Percentiles rank a stretch among this genome's conserved stretches.
Evolutionary conservation across 2,329 filamentous ascomycete genomes (phyloP).

Genomic region (Teratosphaeria destructans): DNA sequence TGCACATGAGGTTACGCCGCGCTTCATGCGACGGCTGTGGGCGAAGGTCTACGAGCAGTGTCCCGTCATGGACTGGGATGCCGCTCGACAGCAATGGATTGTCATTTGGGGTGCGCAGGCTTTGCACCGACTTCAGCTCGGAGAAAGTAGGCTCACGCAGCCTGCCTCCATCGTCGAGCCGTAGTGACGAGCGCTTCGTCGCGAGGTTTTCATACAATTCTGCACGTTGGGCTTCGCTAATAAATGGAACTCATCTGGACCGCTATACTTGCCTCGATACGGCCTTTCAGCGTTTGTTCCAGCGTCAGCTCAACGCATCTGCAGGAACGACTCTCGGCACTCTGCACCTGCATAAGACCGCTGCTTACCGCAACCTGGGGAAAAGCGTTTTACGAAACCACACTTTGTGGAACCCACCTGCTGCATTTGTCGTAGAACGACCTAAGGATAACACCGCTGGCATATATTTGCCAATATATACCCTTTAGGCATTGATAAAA

Average conservation of each 20-base stretch:
- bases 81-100: conserved; percentile 19
- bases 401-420: background rate
- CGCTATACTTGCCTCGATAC: background rate
- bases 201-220: background rate
- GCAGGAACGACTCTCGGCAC: background rate
- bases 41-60: conserved; percentile 30
- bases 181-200: background rate
- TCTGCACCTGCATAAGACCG: background rate
- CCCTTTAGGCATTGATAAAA: no score
- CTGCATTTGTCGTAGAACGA: background rate
- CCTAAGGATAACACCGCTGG: background rate
- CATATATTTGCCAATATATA: no score
- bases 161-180: background rate
- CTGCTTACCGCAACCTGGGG: background rate
- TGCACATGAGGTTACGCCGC: conserved; percentile 29
- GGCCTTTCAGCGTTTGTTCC: background rate
- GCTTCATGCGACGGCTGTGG: conserved; percentile 39
- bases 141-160: background rate
- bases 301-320: background rate
- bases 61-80: conserved; percentile 32
- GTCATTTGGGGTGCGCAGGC: conserved; percentile 25
- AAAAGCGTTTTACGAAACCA: conserved; percentile 35
- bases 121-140: conserved; percentile 1
- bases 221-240: background rate
- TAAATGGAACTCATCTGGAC: background rate